Conservation (phyloP, 176 grass and related monocot genomes). For the Pontederia paniculata region DNA sequence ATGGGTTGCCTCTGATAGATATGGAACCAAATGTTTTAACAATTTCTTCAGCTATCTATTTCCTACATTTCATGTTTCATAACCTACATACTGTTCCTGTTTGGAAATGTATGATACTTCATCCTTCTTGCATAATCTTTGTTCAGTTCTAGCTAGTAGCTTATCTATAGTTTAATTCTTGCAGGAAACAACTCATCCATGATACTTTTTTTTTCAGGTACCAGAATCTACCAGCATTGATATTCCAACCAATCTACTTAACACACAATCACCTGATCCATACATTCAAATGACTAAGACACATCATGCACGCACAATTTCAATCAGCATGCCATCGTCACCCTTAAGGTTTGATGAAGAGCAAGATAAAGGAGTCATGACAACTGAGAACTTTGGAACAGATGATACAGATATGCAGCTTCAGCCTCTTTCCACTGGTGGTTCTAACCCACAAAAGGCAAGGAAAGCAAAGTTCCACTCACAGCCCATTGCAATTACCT, state of each 20-base stretch:
- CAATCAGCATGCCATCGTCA: slow-evolving; percentile 78
- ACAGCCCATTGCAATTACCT: slow-evolving; percentile 31
- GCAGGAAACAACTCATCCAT: no score
- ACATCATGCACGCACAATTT: slow-evolving; percentile 29
- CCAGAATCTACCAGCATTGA: slow-evolving; percentile 9
- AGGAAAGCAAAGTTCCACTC: slow-evolving; percentile 53
- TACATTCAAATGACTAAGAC: background rate
- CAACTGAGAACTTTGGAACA: background rate
- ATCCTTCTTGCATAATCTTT: background rate
- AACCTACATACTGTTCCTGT: background rate
- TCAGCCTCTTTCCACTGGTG: background rate
- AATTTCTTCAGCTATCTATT: no score
- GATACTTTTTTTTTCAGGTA: slow-evolving; percentile 10
- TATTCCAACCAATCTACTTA: background rate
- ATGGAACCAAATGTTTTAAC: no score
- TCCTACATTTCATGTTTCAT: no score
- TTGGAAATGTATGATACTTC: background rate
- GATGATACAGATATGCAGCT: slow-evolving; percentile 3
- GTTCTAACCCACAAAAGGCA: slow-evolving; percentile 14
- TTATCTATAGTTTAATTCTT: background rate
- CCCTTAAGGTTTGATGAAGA: slow-evolving; percentile 28
- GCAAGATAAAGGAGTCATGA: slow-evolving; percentile 2
- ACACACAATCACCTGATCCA: background rate
- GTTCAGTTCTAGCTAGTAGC: background rate
- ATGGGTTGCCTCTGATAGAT: no score